Evolutionary conservation across 1,139 yeast genomes (phyloP).

Genomic region (Kodamaea ohmeri): DNA sequence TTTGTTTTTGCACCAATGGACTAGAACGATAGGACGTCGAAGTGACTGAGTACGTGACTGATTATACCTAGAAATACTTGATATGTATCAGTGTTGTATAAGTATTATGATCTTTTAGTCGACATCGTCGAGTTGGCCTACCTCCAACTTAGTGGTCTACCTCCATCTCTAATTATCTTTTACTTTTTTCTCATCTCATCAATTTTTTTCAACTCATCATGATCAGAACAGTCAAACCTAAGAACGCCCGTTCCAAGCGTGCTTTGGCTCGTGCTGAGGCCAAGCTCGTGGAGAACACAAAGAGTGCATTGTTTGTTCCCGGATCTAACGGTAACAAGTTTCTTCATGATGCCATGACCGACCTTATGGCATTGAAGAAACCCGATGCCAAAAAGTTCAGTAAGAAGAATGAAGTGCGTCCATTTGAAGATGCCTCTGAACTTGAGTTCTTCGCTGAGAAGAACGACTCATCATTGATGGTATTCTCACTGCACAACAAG

Average conservation of each 20-base stretch:
- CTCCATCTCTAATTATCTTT: neutral
- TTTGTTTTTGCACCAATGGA: neutral
- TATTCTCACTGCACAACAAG: constrained; percentile 79
- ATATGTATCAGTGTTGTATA: too few species aligned
- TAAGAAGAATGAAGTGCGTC: constrained; percentile 84
- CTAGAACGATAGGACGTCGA: too few species aligned
- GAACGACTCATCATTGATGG: constrained; percentile 85
- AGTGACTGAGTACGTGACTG: too few species aligned
- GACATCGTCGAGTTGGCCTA: too few species aligned
- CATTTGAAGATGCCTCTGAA: constrained; percentile 87
- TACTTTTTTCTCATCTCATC: neutral
- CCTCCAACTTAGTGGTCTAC: neutral
- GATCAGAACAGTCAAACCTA: constrained; percentile 76
- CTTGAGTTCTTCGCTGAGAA: constrained; percentile 92
- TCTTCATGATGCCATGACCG: constrained; percentile 86
- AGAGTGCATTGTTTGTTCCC: constrained; percentile 87
- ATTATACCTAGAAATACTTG: too few species aligned
- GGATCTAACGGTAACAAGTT: constrained; percentile 80
- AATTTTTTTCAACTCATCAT: constrained; percentile 23
- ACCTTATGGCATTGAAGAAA: constrained; percentile 85
- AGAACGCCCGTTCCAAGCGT: constrained; percentile 94
- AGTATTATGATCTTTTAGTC: too few species aligned
- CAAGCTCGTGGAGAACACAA: constrained; percentile 84
- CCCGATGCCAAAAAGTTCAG: constrained; percentile 86
- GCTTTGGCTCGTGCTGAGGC: constrained; percentile 88